Evolutionary conservation across 1,284 basidiomycete genomes (phyloP), one percentile per base, ranked within the genome.

Genomic region (Exobasidium cylindrosporum): DNA sequence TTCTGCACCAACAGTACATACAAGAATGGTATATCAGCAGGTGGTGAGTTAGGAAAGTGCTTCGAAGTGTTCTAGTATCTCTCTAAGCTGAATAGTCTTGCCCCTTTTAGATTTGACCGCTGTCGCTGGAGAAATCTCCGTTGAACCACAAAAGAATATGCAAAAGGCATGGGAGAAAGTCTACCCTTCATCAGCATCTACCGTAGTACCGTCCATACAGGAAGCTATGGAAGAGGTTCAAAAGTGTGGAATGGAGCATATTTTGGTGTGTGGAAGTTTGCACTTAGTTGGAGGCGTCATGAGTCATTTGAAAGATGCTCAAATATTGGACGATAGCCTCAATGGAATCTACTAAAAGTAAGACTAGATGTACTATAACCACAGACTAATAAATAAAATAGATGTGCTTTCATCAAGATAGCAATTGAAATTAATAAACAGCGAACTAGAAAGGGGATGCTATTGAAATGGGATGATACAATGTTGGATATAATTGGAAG

Each of bases 1-100:
- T 98, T 99, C 81, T 97, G 93, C 81, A 89, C 93, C 28, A 99
- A 98, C 80, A 89, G 94, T 47, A 98, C 96, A 0, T 98, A 94
- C 75, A 85, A 86, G 0, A 87, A 90, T 70, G 95, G 96, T 0
- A 84, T 85, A 43, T 97, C 88, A 80, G 96, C 95, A 82, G 89
- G 91, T 49, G 35, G 35, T 40, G 35, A 40, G 35, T 40, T 7
- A 7, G 17, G 7, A 40, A 17, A 40, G 35, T 17, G 17, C 10
- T 17, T 40, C 10, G 35, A 17, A 40, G 35, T 10, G 35, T 40
- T 10, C 10, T 10, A 40, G 35, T 10, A 14, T n/a, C 26, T 35
- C 29, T 57, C 47, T 24, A 72, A 79, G 43, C 56, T 79, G 11
- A 67, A 65, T 21, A 26, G 7, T 14, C 10, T 50, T 31, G 10